Conservation (phyloP, 2,329 filamentous ascomycete species). For the Aquanectria penicillioides region DNA sequence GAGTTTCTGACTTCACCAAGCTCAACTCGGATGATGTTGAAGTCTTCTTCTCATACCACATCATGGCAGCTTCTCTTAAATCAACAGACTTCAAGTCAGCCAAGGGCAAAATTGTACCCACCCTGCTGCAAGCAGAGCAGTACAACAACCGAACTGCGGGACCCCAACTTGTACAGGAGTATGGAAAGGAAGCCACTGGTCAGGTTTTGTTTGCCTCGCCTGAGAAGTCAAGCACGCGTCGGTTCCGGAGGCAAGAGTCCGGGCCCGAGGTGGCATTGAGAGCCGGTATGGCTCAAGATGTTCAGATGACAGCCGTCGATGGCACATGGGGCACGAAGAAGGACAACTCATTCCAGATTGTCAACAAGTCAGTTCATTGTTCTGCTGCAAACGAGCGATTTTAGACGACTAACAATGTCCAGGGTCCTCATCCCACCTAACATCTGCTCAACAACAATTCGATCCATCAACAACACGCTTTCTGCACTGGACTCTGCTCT, state of each 20-base stretch:
- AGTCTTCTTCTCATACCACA: slow-evolving; percentile 34
- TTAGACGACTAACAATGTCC: background rate
- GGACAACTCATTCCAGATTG: slow-evolving; percentile 29
- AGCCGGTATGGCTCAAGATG: slow-evolving; percentile 31
- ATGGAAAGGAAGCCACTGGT: slow-evolving; percentile 21
- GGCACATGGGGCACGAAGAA: slow-evolving; percentile 31
- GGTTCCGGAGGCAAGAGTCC: too few species aligned
- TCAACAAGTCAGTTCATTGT: slow-evolving; percentile 23
- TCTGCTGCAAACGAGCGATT: too few species aligned
- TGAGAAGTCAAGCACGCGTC: background rate
- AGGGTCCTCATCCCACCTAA: slow-evolving; percentile 30
- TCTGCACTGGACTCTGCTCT: slow-evolving; percentile 23
- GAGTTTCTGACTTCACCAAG: slow-evolving; percentile 4
- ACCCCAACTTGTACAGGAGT: slow-evolving; percentile 17
- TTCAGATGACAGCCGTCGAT: slow-evolving; percentile 34
- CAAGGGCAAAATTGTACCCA: slow-evolving; percentile 28
- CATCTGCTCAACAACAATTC: slow-evolving; percentile 28
- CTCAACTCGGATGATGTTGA: slow-evolving; percentile 15
- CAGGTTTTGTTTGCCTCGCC: slow-evolving; percentile 31
- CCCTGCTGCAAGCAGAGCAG: slow-evolving; percentile 13
- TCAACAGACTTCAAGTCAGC: slow-evolving; percentile 19
- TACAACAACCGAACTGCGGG: slow-evolving; percentile 35
- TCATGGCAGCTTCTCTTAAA: slow-evolving; percentile 17
- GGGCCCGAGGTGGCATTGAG: slow-evolving; percentile 21
- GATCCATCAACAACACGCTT: slow-evolving; percentile 19